phyloP scores from a whole-genome alignment of 306 rosid species.

The Ormosia emarginata region DNA sequence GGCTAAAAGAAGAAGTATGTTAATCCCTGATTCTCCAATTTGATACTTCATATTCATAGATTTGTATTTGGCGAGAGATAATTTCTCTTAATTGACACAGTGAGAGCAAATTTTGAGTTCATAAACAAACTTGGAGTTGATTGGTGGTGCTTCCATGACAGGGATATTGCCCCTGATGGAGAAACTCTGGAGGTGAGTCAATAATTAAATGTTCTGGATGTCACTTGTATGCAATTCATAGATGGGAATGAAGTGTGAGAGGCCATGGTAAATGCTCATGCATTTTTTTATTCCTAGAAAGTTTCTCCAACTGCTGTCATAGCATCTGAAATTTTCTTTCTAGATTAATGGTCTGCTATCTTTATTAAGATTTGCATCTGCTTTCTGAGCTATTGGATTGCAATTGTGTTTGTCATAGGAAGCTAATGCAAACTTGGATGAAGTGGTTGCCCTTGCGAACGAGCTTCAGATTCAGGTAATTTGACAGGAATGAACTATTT shows the following conservation, averaged over 20 bases:
- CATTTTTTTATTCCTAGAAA: neutral
- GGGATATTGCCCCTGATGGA: slow-evolving; percentile 77
- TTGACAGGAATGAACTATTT: neutral
- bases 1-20: slow-evolving; percentile 92
- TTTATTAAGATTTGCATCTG: neutral
- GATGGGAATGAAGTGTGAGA: neutral
- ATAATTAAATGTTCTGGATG: neutral
- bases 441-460: slow-evolving; percentile 65
- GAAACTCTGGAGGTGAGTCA: slow-evolving; percentile 51
- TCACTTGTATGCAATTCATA: neutral
- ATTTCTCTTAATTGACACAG: slow-evolving; percentile 30
- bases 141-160: slow-evolving; percentile 73
- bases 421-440: slow-evolving; percentile 74
- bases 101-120: slow-evolving; percentile 79
- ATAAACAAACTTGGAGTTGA: slow-evolving; percentile 68
- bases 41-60: neutral
- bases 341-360: neutral
- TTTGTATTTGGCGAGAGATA: neutral
- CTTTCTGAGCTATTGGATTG: neutral
- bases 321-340: neutral
- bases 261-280: neutral
- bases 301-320: neutral
- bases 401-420: slow-evolving; percentile 37
- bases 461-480: slow-evolving; percentile 74
- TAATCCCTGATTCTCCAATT: neutral